phyloP scores from a whole-genome alignment of 371 early-diverging fungal genomes.

The Polyrhizophydium stewartii region DNA sequence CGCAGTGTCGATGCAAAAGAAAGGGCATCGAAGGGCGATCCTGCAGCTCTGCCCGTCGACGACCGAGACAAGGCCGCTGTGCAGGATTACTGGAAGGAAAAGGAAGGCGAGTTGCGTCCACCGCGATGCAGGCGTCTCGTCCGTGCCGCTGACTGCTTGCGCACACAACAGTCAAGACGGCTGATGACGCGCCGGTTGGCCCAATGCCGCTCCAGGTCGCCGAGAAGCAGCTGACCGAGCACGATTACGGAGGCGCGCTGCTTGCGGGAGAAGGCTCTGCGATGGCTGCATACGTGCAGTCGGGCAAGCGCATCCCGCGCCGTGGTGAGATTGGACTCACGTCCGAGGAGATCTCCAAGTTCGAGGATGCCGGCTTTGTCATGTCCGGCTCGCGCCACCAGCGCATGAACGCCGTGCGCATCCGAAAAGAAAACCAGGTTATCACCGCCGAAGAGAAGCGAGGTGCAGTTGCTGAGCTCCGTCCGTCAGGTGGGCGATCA shows the following conservation, averaged over 20 bases:
- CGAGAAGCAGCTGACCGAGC: constrained; percentile 32
- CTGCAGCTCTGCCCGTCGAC: constrained; percentile 10
- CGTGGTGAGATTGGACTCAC: constrained; percentile 95
- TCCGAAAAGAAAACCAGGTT: constrained; percentile 84
- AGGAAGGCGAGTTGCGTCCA: constrained; percentile 12
- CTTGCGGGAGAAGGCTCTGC: constrained; percentile 79
- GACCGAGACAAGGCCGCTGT: constrained; percentile 16
- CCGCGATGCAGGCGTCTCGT: neutral
- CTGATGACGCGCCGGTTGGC: constrained; percentile 34
- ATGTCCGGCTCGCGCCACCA: constrained; percentile 94
- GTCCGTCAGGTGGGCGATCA: no score
- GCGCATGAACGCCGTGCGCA: constrained; percentile 94
- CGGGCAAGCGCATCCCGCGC: constrained; percentile 93
- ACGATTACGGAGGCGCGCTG: constrained; percentile 74
- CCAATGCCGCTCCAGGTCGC: constrained; percentile 35
- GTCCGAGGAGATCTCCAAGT: constrained; percentile 75
- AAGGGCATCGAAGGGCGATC: neutral
- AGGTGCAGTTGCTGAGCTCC: constrained; percentile 47
- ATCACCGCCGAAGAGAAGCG: constrained; percentile 34
- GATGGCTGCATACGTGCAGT: constrained; percentile 82
- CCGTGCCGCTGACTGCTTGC: neutral
- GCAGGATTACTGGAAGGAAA: constrained; percentile 42
- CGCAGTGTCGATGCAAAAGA: no score
- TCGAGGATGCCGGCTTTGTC: constrained; percentile 87
- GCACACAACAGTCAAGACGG: constrained; percentile 2